Base-by-base conservation (phyloP, 495 filamentous ascomycete species). In the Venustampulla echinocandica region DNA sequence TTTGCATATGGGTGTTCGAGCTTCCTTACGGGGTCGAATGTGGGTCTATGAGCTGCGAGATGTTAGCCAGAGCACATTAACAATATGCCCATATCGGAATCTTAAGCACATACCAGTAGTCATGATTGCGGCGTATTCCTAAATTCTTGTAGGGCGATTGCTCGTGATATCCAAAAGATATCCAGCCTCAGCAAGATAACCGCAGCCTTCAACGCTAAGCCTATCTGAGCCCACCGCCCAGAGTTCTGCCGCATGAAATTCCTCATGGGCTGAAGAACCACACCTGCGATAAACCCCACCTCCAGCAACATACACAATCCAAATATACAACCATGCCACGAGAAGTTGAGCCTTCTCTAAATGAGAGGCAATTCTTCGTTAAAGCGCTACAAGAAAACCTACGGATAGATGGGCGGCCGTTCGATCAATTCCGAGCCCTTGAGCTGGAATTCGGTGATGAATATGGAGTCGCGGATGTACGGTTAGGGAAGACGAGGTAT, bases 401-500 rank as follows among this genome's bases (percentile, higher is more conserved):
- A 20, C 84, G 92, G 11, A 68, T 96, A 19, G 92, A 97, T 67
- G 85, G 83, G 50, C 87, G 92, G 44, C 62, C 73, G 28, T 68
- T 86, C 42, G 85, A 96, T 54, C 70, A 82, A 41, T 88, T 84
- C 66, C 83, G 92, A 47, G 67, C 77, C 10, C 59, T 97, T 17
- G 76, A 81, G 33, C 70, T 98, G 25, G 74, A 71, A 5, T 96
- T 97, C 64, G 87, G 87, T 13, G 82, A 94, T 32, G 85, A 95
- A 58, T 85, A 92, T 70, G 92, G 92, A 42, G 79, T 90, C 61
- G 85, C 85, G 53, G 87, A 96, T 61, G 86, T 96, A 3, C 75
- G 79, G 52, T 65, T 97, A 47, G 92, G 93, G 42, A 93, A 89
- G 69, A 98, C 92, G 22, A 85, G 83, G 90, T 90, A 63, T 52